Conservation (phyloP, 257 asterid species). For the Nemophila menziesii region DNA sequence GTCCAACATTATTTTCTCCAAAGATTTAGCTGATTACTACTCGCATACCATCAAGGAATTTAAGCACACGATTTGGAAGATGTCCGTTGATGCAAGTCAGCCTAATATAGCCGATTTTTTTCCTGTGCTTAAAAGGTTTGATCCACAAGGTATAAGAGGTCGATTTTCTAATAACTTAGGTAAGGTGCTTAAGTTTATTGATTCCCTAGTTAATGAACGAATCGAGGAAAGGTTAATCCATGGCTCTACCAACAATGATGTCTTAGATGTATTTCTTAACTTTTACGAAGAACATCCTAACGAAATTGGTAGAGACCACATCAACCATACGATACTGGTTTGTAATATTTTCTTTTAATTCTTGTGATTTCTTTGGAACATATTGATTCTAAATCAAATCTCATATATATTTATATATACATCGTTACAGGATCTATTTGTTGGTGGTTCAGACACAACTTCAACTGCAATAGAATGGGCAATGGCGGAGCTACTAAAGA, state of each 20-base stretch:
- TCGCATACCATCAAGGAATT: constrained; percentile 41
- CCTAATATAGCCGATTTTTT: constrained; percentile 41
- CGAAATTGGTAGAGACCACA: constrained; percentile 48
- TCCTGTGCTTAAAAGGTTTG: constrained; percentile 25
- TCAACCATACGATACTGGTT: constrained; percentile 60
- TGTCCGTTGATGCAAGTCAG: constrained; percentile 22
- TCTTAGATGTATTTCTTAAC: constrained; percentile 13
- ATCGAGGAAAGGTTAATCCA: constrained; percentile 12
- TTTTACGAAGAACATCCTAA: constrained; percentile 32
- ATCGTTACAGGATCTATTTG: too few species aligned
- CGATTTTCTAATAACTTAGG: constrained; percentile 13
- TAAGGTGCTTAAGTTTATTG: constrained; percentile 24
- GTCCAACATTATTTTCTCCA: constrained; percentile 39
- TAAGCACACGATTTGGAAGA: constrained; percentile 31
- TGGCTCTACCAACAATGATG: constrained; percentile 21
- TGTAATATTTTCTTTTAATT: background rate
- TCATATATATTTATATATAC: too few species aligned
- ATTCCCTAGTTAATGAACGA: constrained; percentile 25
- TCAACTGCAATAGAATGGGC: too few species aligned
- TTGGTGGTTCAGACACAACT: too few species aligned
- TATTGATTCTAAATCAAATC: too few species aligned
- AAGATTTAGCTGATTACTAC: constrained; percentile 30
- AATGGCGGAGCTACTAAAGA: too few species aligned
- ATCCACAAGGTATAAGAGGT: constrained; percentile 35
- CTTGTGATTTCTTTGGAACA: constrained; percentile 49